phyloP scores from a whole-genome alignment of 345 rosid genomes.

The Eucalyptus viminalis region DNA sequence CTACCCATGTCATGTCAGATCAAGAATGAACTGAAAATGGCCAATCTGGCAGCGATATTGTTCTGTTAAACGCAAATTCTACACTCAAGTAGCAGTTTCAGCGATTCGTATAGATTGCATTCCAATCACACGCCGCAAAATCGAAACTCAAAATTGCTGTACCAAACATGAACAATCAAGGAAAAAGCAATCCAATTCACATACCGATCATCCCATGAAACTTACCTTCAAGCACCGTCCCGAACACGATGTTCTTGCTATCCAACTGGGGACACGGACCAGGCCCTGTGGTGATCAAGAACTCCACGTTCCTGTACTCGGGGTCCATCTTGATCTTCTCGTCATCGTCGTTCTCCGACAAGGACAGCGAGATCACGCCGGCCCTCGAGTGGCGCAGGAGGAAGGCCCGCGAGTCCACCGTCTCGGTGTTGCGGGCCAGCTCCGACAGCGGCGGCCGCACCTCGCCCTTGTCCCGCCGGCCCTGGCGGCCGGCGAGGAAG shows the following conservation, averaged over 20 bases:
- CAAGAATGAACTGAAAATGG: background rate
- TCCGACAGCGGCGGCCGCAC: conserved; percentile 15
- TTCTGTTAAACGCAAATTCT: background rate
- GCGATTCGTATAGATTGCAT: background rate
- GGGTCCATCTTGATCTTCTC: conserved; percentile 61
- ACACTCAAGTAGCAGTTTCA: background rate
- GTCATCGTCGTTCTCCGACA: conserved; percentile 87
- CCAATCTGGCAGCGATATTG: background rate
- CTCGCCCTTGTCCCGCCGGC: conserved; percentile 50
- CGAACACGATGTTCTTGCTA: conserved; percentile 71
- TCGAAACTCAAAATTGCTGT: background rate
- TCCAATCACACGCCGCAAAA: background rate
- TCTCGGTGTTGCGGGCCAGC: conserved; percentile 54
- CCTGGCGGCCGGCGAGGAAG: conserved; percentile 75
- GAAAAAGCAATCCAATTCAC: background rate
- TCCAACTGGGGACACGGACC: conserved; percentile 82
- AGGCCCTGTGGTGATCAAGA: conserved; percentile 86
- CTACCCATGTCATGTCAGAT: background rate
- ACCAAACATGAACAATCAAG: background rate
- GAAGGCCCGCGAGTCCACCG: conserved; percentile 59
- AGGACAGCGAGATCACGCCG: conserved; percentile 65
- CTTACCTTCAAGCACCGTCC: conserved; percentile 81
- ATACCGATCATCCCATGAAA: background rate
- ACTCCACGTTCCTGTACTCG: conserved; percentile 70
- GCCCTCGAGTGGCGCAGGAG: conserved; percentile 40